Conservation (phyloP, 2,329 filamentous ascomycete species). For the Sporothrix pseudoabietina region DNA sequence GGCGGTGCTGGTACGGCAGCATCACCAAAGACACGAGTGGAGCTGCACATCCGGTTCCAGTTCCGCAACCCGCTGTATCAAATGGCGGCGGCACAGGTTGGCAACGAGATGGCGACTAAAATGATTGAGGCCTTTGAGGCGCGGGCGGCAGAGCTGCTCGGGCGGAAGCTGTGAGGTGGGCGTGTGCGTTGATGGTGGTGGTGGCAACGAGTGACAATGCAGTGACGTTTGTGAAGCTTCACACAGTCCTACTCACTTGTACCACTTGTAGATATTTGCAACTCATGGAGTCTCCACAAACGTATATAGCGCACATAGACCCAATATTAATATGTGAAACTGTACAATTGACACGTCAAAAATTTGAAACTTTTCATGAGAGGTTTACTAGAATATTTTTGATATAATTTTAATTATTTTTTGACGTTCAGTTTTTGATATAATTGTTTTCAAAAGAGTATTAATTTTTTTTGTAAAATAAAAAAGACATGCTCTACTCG, state of each 20-base stretch:
- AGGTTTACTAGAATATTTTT: too few species aligned
- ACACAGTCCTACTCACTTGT: neutral
- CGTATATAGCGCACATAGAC: neutral
- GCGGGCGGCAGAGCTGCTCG: slow-evolving; percentile 62
- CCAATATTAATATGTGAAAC: neutral
- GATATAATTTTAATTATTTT: neutral
- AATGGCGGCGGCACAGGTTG: slow-evolving; percentile 76
- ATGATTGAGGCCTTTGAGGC: slow-evolving; percentile 96
- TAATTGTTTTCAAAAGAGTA: too few species aligned
- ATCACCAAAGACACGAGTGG: slow-evolving; percentile 64
- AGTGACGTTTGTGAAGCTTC: neutral
- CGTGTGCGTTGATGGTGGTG: neutral
- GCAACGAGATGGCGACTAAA: slow-evolving; percentile 77
- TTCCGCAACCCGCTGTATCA: slow-evolving; percentile 90
- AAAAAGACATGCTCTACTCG: neutral
- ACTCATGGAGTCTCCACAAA: neutral
- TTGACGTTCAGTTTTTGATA: neutral
- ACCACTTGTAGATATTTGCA: neutral
- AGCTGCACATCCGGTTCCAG: slow-evolving; percentile 74
- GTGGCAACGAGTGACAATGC: neutral
- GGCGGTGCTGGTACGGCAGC: slow-evolving; percentile 41
- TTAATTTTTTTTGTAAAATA: neutral
- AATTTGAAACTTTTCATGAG: too few species aligned
- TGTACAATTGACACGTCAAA: too few species aligned
- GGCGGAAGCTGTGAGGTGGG: neutral